Conservation (phyloP, 2,329 filamentous ascomycete species). For the Macrophomina tecta region DNA sequence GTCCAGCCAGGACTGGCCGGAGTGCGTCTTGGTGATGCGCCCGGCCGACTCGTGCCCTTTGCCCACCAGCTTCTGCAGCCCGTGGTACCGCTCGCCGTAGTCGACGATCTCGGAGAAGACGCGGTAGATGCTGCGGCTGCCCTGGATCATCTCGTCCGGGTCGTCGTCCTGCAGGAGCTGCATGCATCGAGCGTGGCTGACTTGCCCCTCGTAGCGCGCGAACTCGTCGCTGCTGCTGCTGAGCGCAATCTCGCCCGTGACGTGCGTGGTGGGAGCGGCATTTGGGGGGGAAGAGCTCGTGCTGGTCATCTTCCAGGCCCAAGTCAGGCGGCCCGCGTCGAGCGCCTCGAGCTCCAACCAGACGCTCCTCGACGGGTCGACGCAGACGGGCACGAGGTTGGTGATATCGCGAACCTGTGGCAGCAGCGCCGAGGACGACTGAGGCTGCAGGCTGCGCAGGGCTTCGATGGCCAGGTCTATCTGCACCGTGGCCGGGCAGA, state of each 20-base stretch:
- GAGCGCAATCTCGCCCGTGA: not conserved
- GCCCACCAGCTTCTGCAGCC: conserved; percentile 1
- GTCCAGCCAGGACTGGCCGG: not conserved
- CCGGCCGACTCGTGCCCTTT: not conserved
- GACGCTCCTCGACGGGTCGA: not conserved
- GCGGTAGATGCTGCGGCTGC: conserved; percentile 21
- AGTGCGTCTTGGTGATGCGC: not conserved
- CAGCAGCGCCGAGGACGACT: not conserved
- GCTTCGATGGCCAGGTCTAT: conserved; percentile 4
- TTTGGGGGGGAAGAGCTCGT: not conserved
- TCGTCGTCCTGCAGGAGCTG: conserved; percentile 30
- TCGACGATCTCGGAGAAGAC: conserved; percentile 27
- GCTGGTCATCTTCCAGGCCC: conserved; percentile 1
- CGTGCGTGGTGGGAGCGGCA: not conserved
- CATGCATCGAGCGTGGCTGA: not conserved
- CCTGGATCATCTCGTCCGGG: not conserved
- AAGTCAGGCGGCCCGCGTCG: conserved; percentile 30
- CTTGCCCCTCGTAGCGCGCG: not conserved
- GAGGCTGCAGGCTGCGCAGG: not conserved
- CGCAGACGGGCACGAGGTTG: not conserved
- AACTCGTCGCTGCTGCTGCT: not conserved
- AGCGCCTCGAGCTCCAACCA: conserved; percentile 35
- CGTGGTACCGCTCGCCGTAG: conserved; percentile 28
- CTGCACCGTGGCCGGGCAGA: not conserved
- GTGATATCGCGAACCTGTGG: not conserved